These are phyloP conservation scores for Coniochaeta hoffmannii DNA, from an alignment of 2,329 filamentous ascomycete genomes.

Conservation along the genomic window DNA sequence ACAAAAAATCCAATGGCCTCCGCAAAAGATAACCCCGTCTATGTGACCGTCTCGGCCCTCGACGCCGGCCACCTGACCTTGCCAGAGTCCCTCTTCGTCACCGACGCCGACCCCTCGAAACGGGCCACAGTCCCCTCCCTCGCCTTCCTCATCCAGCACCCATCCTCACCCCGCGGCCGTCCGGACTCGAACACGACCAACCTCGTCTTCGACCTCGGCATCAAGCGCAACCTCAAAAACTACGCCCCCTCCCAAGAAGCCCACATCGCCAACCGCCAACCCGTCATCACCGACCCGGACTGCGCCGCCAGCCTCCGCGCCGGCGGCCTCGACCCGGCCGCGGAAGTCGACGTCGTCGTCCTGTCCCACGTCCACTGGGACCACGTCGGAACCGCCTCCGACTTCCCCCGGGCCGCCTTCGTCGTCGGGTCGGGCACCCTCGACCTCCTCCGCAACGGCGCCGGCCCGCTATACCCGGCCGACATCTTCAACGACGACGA, in stretches of 20 bases:
- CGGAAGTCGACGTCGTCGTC: constrained; percentile 25
- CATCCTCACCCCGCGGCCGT: constrained; percentile 12
- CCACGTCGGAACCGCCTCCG: constrained; percentile 46
- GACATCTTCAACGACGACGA: constrained; percentile 22
- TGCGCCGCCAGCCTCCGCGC: constrained; percentile 28
- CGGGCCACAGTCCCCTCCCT: constrained; percentile 43
- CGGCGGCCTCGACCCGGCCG: constrained; percentile 10
- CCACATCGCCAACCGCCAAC: constrained; percentile 36
- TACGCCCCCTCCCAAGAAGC: constrained; percentile 35
- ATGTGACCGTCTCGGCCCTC: constrained; percentile 27
- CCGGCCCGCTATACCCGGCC: constrained; percentile 18
- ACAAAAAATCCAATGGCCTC: background rate
- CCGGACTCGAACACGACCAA: constrained; percentile 16
- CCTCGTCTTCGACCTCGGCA: constrained; percentile 46
- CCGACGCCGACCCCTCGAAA: constrained; percentile 31
- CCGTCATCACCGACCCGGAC: constrained; percentile 35
- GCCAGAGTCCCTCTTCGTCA: constrained; percentile 37
- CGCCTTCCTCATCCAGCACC: constrained; percentile 43
- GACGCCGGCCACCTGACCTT: constrained; percentile 35
- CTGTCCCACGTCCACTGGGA: constrained; percentile 51
- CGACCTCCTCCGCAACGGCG: constrained; percentile 27
- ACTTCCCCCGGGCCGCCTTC: constrained; percentile 41
- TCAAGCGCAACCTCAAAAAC: constrained; percentile 33
- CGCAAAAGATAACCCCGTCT: constrained; percentile 8
- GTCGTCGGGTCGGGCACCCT: constrained; percentile 40